Conservation (phyloP, 2,329 filamentous ascomycete species). For the Penicillium olsonii region DNA sequence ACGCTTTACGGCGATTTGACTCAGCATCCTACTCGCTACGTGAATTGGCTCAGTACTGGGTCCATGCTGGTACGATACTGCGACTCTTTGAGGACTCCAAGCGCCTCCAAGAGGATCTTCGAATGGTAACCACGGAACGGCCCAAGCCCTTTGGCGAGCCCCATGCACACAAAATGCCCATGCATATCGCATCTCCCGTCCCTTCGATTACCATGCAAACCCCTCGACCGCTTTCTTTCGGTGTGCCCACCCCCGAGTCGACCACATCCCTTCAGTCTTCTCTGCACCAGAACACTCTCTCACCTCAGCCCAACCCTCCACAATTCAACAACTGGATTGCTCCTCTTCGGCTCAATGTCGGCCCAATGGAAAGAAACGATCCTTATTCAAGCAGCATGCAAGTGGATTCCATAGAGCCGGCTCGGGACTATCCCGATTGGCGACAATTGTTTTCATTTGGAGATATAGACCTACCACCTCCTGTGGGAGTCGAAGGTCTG, state of each 20-base stretch:
- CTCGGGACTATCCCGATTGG: constrained; percentile 42
- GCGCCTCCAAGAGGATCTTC: constrained; percentile 44
- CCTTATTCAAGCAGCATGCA: constrained; percentile 27
- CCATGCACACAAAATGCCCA: constrained; percentile 21
- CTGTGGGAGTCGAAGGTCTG: constrained; percentile 40
- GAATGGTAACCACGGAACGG: constrained; percentile 38
- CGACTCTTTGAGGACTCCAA: constrained; percentile 48
- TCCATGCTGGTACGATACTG: constrained; percentile 45
- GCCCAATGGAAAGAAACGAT: constrained; percentile 25
- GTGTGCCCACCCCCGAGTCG: constrained; percentile 34
- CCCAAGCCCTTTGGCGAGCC: constrained; percentile 26
- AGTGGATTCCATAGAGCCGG: constrained; percentile 35
- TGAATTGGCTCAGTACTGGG: constrained; percentile 45
- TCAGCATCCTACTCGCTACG: constrained; percentile 45
- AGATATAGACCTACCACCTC: constrained; percentile 39
- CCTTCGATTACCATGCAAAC: constrained; percentile 22
- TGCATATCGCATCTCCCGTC: constrained; percentile 21
- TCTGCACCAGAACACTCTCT: constrained; percentile 24
- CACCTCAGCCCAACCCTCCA: constrained; percentile 26
- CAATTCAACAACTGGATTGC: constrained; percentile 37
- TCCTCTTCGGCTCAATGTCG: constrained; percentile 28
- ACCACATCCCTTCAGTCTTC: constrained; percentile 27
- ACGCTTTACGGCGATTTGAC: constrained; percentile 47
- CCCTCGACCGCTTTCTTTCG: constrained; percentile 26
- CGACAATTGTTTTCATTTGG: constrained; percentile 44